Conservation (phyloP, 768 basidiomycete genomes). For the Pleurotus tuoliensis region DNA sequence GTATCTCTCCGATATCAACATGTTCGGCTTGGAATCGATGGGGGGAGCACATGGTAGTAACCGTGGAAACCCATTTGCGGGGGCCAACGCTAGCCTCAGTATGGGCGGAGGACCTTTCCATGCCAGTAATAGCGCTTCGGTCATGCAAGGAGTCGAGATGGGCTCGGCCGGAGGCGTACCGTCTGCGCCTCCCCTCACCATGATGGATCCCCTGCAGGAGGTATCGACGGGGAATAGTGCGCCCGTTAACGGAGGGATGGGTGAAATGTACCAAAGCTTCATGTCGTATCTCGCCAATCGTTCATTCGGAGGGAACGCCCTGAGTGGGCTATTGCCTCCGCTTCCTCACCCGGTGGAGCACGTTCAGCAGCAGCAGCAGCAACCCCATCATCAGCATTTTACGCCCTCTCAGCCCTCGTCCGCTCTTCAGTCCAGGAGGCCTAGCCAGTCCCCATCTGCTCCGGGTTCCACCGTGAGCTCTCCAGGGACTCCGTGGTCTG, state of each 20-base stretch:
- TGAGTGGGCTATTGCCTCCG: neutral
- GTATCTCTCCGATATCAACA: constrained; percentile 22
- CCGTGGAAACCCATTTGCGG: neutral
- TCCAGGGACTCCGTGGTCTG: neutral
- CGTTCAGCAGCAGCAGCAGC: neutral
- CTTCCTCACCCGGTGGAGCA: neutral
- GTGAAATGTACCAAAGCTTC: constrained; percentile 20
- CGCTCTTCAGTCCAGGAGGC: neutral
- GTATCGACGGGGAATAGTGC: neutral
- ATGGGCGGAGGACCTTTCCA: neutral
- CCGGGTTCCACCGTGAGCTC: neutral
- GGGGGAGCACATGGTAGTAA: neutral
- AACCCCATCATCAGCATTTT: neutral
- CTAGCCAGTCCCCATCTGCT: constrained; percentile 3
- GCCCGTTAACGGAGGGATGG: constrained; percentile 12
- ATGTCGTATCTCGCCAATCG: constrained; percentile 19
- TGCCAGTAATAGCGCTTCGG: neutral
- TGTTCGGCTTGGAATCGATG: constrained; percentile 1
- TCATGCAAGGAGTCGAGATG: constrained; percentile 2
- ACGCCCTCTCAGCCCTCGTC: neutral
- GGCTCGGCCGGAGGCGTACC: neutral
- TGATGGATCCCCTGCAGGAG: neutral
- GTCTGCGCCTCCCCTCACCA: neutral
- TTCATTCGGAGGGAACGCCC: constrained; percentile 10
- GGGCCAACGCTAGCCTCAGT: neutral